Evolutionary conservation across 2,329 filamentous ascomycete genomes (phyloP).

Genomic region (Ophiostoma australiae): DNA sequence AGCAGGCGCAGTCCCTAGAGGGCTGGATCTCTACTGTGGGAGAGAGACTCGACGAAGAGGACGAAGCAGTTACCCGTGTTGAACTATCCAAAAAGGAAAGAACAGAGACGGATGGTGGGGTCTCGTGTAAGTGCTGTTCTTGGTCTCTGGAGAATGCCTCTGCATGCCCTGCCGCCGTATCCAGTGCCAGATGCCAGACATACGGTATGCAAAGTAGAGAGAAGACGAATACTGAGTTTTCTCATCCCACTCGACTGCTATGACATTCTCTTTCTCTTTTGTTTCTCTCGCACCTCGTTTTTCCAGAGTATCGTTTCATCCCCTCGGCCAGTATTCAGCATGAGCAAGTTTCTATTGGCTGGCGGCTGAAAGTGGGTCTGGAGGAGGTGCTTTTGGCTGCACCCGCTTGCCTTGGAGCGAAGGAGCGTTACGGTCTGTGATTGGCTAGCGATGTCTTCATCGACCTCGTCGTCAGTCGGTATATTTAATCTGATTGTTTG

Average conservation of each 20-base stretch:
- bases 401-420: background rate
- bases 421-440: background rate
- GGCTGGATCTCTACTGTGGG: too few relatives aligned
- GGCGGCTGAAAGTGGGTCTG: constrained; percentile 6
- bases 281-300: constrained; percentile 5
- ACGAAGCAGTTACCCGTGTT: background rate
- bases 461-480: background rate
- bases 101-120: background rate
- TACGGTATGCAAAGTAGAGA: too few relatives aligned
- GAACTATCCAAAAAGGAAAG: background rate
- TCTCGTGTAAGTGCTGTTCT: constrained; percentile 4
- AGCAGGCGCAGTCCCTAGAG: background rate
- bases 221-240: background rate
- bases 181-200: background rate
- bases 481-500: background rate
- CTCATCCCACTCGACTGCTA: background rate
- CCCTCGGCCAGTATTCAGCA: constrained; percentile 9
- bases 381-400: background rate
- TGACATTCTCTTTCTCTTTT: background rate
- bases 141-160: background rate
- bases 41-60: background rate
- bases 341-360: constrained; percentile 29
- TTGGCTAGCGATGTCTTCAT: background rate
- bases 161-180: background rate
- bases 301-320: background rate